A percentile compares a stretch with the other conserved stretches of the same genome.
Conservation (phyloP, 257 asterid genomes). For the Vinca minor region DNA sequence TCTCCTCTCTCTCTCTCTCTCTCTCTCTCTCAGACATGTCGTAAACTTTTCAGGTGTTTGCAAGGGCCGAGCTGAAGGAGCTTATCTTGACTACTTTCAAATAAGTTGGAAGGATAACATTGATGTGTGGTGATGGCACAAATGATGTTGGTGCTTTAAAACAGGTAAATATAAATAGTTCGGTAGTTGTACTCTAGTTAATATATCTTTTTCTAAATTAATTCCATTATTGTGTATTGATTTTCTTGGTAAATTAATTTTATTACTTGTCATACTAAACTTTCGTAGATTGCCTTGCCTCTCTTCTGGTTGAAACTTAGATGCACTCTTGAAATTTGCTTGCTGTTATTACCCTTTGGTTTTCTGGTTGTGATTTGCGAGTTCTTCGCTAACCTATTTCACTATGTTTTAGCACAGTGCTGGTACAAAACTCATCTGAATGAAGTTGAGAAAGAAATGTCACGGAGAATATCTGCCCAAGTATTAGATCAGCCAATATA, state of each 20-base stretch:
- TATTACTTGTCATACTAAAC: too few species aligned
- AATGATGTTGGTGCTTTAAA: constrained; percentile 98
- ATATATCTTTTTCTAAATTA: neutral
- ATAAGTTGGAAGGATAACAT: constrained; percentile 86
- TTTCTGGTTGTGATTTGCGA: neutral
- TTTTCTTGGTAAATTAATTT: too few species aligned
- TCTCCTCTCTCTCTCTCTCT: neutral
- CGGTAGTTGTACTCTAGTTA: neutral
- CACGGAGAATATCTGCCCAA: neutral
- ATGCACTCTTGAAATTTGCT: too few species aligned
- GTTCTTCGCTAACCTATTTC: neutral
- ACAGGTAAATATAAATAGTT: constrained; percentile 51
- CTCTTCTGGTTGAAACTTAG: too few species aligned
- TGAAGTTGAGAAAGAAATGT: neutral
- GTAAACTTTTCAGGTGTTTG: constrained; percentile 56
- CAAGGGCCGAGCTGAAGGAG: constrained; percentile 98
- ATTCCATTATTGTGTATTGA: too few species aligned
- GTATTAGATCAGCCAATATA: too few species aligned
- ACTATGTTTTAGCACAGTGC: too few species aligned
- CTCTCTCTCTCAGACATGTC: too few species aligned
- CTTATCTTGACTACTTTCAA: constrained; percentile 90
- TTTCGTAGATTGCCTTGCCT: too few species aligned
- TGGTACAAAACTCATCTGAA: neutral
- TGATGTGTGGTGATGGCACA: constrained; percentile 99
- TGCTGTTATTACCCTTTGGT: too few species aligned